Percentiles rank a stretch among this genome's conserved stretches.
Evolutionary conservation across 345 rosid species (phyloP).

Genomic region (Brassica juncea): DNA sequence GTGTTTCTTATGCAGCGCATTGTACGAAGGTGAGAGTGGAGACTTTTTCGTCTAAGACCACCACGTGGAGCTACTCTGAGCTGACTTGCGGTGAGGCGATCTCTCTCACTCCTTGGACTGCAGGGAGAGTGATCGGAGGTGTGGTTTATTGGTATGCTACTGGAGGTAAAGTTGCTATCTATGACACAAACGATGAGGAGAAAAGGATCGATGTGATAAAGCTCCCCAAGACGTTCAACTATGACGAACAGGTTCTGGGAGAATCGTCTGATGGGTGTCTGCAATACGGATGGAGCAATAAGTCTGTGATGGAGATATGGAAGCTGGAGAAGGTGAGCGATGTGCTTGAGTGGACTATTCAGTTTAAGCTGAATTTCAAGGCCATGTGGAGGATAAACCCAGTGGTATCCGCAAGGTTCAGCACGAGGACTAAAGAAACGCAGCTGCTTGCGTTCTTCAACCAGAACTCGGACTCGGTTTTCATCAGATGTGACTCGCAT

Average conservation of each 20-base stretch:
- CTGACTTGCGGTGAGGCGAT: constrained; percentile 48
- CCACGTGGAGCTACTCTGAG: constrained; percentile 56
- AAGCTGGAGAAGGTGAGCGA: constrained; percentile 45
- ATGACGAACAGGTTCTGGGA: constrained; percentile 56
- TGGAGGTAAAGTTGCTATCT: constrained; percentile 51
- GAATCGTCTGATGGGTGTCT: constrained; percentile 57
- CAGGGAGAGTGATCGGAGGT: constrained; percentile 50
- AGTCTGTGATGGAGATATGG: constrained; percentile 56
- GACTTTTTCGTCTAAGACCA: constrained; percentile 53
- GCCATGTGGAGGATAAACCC: constrained; percentile 56
- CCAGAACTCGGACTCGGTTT: constrained; percentile 46
- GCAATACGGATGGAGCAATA: constrained; percentile 61
- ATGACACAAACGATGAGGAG: constrained; percentile 48
- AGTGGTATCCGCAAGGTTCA: constrained; percentile 24
- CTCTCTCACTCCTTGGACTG: constrained; percentile 56
- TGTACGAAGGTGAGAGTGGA: constrained; percentile 48
- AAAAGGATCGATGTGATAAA: constrained; percentile 43
- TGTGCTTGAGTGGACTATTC: constrained; percentile 44
- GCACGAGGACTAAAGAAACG: constrained; percentile 49
- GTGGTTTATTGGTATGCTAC: constrained; percentile 58
- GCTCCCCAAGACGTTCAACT: constrained; percentile 53
- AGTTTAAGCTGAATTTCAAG: constrained; percentile 50
- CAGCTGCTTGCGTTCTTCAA: constrained; percentile 51
- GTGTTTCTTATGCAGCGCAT: constrained; percentile 41
- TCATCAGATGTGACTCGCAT: constrained; percentile 49